Conservation (phyloP, 805 yeast genomes). For the Yamadazyma sp. region DNA sequence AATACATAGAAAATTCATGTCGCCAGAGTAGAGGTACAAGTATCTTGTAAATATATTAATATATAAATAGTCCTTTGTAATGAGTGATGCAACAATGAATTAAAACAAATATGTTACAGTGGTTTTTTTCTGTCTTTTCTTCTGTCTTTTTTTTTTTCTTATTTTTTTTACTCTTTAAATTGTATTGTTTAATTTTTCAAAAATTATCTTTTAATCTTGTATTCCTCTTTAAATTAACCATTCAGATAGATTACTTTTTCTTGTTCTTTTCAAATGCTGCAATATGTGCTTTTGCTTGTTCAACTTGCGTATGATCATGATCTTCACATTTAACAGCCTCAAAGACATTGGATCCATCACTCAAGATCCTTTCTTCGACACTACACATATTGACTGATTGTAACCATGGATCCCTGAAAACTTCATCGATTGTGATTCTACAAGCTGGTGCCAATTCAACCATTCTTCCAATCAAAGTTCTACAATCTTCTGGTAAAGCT, state of each 20-base stretch:
- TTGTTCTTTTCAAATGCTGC: slow-evolving; percentile 88
- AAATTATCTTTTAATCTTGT: neutral
- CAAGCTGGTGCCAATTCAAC: slow-evolving; percentile 85
- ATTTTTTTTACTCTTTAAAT: neutral
- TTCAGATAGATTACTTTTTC: slow-evolving; percentile 35
- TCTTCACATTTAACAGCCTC: slow-evolving; percentile 45
- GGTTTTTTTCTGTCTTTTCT: too few species aligned
- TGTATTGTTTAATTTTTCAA: neutral
- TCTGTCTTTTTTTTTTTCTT: too few species aligned
- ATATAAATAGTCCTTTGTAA: neutral
- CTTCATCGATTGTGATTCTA: slow-evolving; percentile 75
- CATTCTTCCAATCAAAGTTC: slow-evolving; percentile 69
- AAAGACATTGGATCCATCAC: slow-evolving; percentile 31
- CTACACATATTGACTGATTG: slow-evolving; percentile 67
- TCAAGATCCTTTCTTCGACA: slow-evolving; percentile 38
- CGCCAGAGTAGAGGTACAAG: neutral
- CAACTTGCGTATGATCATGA: slow-evolving; percentile 86
- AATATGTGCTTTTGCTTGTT: slow-evolving; percentile 92
- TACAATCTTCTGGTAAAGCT: slow-evolving; percentile 68
- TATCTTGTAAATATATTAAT: slow-evolving; percentile 1
- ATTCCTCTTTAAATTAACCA: neutral
- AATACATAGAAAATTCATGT: neutral
- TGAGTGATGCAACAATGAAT: too few species aligned
- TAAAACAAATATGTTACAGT: too few species aligned
- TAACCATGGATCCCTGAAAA: slow-evolving; percentile 72